phyloP scores from a whole-genome alignment of 2,329 filamentous ascomycete genomes.

The Sporothrix protearum region DNA sequence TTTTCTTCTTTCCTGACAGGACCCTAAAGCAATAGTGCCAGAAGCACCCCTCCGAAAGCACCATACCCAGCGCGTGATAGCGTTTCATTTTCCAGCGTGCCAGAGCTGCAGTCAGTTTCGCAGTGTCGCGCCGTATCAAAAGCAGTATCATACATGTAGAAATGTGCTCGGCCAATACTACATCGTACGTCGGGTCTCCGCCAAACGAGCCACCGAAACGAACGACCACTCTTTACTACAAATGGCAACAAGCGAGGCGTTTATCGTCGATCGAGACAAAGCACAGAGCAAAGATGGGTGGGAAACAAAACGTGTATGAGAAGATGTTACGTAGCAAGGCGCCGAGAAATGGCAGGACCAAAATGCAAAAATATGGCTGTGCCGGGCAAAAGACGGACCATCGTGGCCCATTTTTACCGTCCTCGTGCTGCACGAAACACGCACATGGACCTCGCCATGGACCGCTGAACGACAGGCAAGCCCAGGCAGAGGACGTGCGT shows the following conservation, averaged over 20 bases:
- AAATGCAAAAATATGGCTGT: not conserved
- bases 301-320: not conserved
- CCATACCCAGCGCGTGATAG: not conserved
- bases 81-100: not conserved
- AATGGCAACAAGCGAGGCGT: not conserved
- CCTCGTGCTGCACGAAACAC: conserved; percentile 9
- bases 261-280: not conserved
- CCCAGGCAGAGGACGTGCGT: not conserved
- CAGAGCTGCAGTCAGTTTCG: not conserved
- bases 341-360: not conserved
- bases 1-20: not conserved
- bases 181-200: not conserved
- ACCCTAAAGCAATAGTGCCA: not conserved
- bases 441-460: conserved; percentile 1
- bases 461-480: not conserved
- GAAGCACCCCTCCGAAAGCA: not conserved
- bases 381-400: not conserved
- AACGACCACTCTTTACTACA: not conserved
- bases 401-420: not conserved
- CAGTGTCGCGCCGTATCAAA: not conserved
- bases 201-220: not conserved
- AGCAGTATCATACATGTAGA: not conserved
- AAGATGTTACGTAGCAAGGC: conserved; percentile 16
- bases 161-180: not conserved
- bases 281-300: not conserved